A percentile compares a stretch with the other conserved stretches of the same genome.
Conservation (phyloP, 2,329 filamentous ascomycete genomes). For the Xylariaceae sp. region DNA sequence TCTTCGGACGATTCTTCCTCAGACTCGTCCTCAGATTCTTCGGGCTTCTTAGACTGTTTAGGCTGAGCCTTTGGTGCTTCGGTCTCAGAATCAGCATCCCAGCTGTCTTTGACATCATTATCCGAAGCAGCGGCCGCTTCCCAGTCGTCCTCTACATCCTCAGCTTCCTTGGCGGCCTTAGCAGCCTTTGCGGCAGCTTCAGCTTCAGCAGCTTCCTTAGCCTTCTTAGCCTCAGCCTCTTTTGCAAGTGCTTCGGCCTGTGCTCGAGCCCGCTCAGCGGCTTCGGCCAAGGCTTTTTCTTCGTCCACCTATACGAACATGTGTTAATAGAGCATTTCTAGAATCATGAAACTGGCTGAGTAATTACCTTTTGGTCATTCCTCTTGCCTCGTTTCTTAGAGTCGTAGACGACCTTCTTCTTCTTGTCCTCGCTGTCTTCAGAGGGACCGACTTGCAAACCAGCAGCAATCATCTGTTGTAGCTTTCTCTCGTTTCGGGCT, state of each 20-base stretch:
- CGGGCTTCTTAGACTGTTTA: slow-evolving; percentile 31
- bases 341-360: background rate
- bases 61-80: slow-evolving; percentile 51
- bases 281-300: slow-evolving; percentile 73
- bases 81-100: slow-evolving; percentile 82
- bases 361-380: slow-evolving; percentile 49
- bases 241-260: slow-evolving; percentile 66
- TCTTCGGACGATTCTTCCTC: slow-evolving; percentile 61
- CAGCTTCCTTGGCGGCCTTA: slow-evolving; percentile 52
- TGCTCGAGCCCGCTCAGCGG: slow-evolving; percentile 63
- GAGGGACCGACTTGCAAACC: slow-evolving; percentile 67
- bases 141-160: slow-evolving; percentile 78
- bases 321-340: slow-evolving; percentile 6
- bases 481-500: slow-evolving; percentile 70
- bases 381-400: slow-evolving; percentile 68
- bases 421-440: slow-evolving; percentile 54
- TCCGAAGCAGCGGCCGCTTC: slow-evolving; percentile 75
- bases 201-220: slow-evolving; percentile 52
- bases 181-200: slow-evolving; percentile 52
- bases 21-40: slow-evolving; percentile 44
- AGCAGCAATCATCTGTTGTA: slow-evolving; percentile 80
- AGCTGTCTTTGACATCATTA: slow-evolving; percentile 84
- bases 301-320: slow-evolving; percentile 58
- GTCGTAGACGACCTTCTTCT: slow-evolving; percentile 74
- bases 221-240: slow-evolving; percentile 58